Evolutionary conservation across 192 early-diverging fungal genomes (phyloP).

Genomic region (Coemansia sp.): DNA sequence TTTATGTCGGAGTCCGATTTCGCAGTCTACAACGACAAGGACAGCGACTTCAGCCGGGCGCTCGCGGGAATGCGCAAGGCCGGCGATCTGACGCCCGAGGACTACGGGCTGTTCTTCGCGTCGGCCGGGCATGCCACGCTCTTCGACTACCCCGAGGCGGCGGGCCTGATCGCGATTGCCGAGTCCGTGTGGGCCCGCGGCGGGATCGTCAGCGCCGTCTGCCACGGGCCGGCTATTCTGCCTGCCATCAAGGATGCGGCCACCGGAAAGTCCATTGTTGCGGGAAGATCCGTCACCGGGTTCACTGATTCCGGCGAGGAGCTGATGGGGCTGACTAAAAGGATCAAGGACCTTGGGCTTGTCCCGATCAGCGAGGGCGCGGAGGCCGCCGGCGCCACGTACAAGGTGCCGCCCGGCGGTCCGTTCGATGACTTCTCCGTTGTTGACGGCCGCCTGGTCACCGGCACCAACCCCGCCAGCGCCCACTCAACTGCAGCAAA

Average conservation of each 20-base stretch:
- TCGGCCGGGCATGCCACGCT: constrained; percentile 58
- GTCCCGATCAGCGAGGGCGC: constrained; percentile 51
- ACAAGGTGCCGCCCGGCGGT: constrained; percentile 51
- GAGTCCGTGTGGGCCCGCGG: constrained; percentile 58
- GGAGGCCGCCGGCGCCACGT: constrained; percentile 57
- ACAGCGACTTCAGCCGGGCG: constrained; percentile 46
- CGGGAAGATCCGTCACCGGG: constrained; percentile 68
- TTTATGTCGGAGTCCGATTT: constrained; percentile 47
- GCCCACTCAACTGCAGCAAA: constrained; percentile 55
- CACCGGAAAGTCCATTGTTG: constrained; percentile 60
- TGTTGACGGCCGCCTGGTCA: constrained; percentile 67
- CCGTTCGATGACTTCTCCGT: constrained; percentile 53
- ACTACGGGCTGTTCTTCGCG: constrained; percentile 59
- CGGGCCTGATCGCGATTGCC: constrained; percentile 48
- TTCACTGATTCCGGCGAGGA: constrained; percentile 73
- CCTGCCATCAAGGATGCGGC: constrained; percentile 59
- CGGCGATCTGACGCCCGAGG: constrained; percentile 44
- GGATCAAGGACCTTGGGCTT: constrained; percentile 40
- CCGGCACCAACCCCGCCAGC: constrained; percentile 70
- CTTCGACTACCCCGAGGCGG: constrained; percentile 58
- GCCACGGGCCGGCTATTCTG: constrained; percentile 69
- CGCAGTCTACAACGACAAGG: constrained; percentile 35
- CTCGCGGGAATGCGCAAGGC: constrained; percentile 52
- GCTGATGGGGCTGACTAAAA: constrained; percentile 38
- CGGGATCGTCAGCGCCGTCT: constrained; percentile 58